phyloP scores from a whole-genome alignment of 208 protist genomes.

The Leishmania braziliensis region DNA sequence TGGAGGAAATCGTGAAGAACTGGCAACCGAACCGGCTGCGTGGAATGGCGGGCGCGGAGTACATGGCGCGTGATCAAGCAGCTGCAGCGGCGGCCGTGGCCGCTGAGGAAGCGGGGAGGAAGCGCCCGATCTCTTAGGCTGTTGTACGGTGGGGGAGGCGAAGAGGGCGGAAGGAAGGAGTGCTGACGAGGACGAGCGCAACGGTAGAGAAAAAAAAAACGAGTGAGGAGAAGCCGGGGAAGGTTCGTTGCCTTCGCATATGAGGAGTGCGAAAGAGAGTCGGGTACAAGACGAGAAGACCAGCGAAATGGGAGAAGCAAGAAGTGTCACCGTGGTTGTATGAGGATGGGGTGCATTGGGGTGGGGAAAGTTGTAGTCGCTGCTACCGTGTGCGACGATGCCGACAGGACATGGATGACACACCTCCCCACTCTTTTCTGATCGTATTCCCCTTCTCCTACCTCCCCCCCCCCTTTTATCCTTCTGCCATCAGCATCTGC shows the following conservation, averaged over 20 bases:
- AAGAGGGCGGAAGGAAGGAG: background rate
- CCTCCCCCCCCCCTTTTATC: too few relatives aligned
- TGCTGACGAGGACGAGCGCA: background rate
- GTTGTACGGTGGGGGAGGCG: background rate
- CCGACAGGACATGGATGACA: too few relatives aligned
- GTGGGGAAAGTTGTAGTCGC: too few relatives aligned
- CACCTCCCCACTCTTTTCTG: too few relatives aligned
- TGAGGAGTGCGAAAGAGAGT: background rate
- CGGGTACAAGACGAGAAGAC: background rate
- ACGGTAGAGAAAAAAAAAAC: background rate
- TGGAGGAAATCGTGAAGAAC: conserved; percentile 68
- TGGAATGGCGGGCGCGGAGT: conserved; percentile 14
- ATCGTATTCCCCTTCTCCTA: too few relatives aligned
- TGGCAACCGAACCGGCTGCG: conserved; percentile 50
- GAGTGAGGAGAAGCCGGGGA: background rate
- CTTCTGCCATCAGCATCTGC: too few relatives aligned
- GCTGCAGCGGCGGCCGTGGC: background rate
- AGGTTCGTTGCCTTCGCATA: too few relatives aligned
- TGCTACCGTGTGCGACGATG: too few relatives aligned
- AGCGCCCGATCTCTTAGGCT: background rate
- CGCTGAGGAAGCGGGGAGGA: background rate
- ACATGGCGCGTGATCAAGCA: conserved; percentile 12
- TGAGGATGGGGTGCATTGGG: too few relatives aligned
- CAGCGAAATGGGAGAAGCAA: too few relatives aligned
- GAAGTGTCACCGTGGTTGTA: too few relatives aligned